Conservation (phyloP, 208 protist species). For the Entamoeba dispar region DNA sequence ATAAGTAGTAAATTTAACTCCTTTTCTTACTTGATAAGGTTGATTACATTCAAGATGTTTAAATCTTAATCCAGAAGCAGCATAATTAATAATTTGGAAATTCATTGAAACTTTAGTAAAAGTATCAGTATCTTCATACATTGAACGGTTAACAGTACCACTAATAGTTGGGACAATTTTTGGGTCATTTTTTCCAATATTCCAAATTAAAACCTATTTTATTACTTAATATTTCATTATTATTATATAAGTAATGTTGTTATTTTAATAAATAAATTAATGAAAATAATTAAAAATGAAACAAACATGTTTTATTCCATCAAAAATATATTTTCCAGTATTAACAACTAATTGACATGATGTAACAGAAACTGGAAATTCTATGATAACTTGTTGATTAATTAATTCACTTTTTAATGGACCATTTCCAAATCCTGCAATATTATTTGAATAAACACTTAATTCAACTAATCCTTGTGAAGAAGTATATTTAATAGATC, state of each 20-base stretch:
- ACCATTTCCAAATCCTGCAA: neutral
- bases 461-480: neutral
- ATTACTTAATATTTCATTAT: too few relatives aligned
- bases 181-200: neutral
- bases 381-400: neutral
- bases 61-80: neutral
- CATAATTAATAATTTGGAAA: neutral
- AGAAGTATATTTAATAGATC: neutral
- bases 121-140: neutral
- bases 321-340: neutral
- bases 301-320: neutral
- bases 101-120: neutral
- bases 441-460: neutral
- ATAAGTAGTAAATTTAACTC: neutral
- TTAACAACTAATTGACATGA: neutral
- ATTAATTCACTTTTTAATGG: neutral
- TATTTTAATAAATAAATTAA: neutral
- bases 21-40: neutral
- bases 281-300: neutral
- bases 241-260: neutral
- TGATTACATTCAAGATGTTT: neutral
- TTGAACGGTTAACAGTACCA: neutral
- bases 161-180: neutral
- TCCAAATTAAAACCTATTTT: neutral
- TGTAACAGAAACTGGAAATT: neutral